Conservation (phyloP, 257 asterid genomes). For the Lycium barbarum region DNA sequence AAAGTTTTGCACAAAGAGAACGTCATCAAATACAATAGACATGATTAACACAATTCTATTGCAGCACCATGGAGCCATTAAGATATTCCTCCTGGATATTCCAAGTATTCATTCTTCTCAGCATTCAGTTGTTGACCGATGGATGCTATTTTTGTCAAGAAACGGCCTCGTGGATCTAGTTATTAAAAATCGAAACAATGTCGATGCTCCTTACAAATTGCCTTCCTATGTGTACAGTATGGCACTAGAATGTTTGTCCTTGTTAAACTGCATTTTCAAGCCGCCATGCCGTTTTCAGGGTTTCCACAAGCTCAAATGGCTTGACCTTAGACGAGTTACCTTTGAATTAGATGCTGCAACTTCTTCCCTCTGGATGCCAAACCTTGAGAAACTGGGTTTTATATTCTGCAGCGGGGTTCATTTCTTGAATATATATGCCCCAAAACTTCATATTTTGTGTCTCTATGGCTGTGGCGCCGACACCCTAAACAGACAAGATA, state of each 20-base stretch:
- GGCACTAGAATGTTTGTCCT: not conserved
- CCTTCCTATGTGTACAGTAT: not conserved
- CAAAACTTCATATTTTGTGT: not conserved
- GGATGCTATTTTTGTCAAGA: not conserved
- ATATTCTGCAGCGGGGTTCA: not conserved
- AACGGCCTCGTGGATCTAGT: not conserved
- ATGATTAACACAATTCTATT: not conserved
- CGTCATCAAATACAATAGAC: too few species aligned
- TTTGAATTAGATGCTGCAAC: not conserved
- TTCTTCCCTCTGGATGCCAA: conserved; percentile 16
- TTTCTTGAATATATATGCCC: conserved; percentile 18
- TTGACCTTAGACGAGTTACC: not conserved
- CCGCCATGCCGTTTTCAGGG: not conserved
- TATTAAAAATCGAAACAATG: not conserved
- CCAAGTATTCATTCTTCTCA: not conserved
- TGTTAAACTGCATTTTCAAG: not conserved
- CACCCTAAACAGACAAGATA: not conserved
- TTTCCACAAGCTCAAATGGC: not conserved
- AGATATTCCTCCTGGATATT: not conserved
- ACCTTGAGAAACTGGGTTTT: not conserved
- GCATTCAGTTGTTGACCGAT: not conserved
- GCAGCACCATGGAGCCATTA: not conserved
- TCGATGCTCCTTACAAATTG: not conserved
- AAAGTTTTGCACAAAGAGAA: too few species aligned
- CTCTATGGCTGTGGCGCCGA: not conserved